Conservation (phyloP, 2,329 filamentous ascomycete species). For the Pyrenochaeta sp. region DNA sequence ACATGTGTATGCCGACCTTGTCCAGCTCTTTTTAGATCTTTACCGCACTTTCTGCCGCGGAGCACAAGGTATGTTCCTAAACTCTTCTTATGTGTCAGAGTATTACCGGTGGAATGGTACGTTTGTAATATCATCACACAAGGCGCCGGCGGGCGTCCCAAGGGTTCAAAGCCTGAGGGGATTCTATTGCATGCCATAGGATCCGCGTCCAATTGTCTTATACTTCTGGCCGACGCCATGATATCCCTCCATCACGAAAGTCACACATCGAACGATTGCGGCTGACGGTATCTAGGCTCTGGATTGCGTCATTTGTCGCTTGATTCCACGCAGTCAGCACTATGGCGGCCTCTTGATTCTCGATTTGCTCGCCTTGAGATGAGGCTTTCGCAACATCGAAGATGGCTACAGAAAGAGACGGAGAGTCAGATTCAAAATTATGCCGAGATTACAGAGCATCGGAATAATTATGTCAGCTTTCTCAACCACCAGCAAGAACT, state of each 20-base stretch:
- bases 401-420: constrained; percentile 36
- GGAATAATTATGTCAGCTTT: constrained; percentile 29
- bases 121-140: not conserved
- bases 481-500: constrained; percentile 18
- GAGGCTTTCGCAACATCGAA: constrained; percentile 27
- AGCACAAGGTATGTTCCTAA: constrained; percentile 30
- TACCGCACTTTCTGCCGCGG: constrained; percentile 35
- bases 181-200: not conserved
- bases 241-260: constrained; percentile 9
- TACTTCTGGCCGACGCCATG: not conserved
- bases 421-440: constrained; percentile 22
- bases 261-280: constrained; percentile 2
- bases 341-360: constrained; percentile 41
- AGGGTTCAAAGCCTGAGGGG: not conserved
- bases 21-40: constrained; percentile 34
- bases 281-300: constrained; percentile 32
- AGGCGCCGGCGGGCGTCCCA: not conserved
- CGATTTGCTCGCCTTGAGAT: constrained; percentile 33
- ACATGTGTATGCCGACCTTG: constrained; percentile 34
- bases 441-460: constrained; percentile 22
- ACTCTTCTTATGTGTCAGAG: constrained; percentile 10
- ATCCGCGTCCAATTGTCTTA: not conserved
- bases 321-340: constrained; percentile 10
- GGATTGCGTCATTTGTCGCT: constrained; percentile 25
- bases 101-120: not conserved